Base-by-base conservation (phyloP, 2,329 filamentous ascomycete genomes). In the Fusarium sp. region DNA sequence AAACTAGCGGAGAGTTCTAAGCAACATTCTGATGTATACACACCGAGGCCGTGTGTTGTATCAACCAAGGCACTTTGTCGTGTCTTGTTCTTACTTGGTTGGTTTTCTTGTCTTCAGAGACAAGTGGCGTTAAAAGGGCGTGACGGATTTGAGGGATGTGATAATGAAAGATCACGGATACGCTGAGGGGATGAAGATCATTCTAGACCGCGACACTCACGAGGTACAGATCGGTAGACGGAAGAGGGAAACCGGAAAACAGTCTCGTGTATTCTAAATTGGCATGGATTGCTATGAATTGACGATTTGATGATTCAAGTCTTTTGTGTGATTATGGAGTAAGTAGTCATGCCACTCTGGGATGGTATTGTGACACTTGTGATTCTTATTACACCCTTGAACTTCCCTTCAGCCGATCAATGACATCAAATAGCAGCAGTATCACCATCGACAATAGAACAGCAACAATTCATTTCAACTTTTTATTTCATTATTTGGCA, bases 401-500 rank as follows among this genome's bases (percentile, higher is more conserved):
- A 27, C 45, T 47, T 47, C 47, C 24, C 24, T 31, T 31, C 29
- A 54, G 27, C 27, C 50, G 50, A 54, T 20, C 2, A 20, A 20
- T 54, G 20, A 57, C n/a, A 58, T 24, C 22, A 27, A n/a, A 10
- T n/a, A 27, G 9, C 6, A 16, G 42, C 40, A 60, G 10, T 11
- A 60, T 31, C 52, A 45, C 18, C 9, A 35, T 20, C 2, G 7
- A 29, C 11, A 35, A 9, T 3, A 24, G 27, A 9, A 69, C 22
- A 20, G 8, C 18, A 38, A 11, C 6, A 22, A 24, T 34, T 37
- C 27, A 14, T 69, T 54, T 72, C 18, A 72, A 69, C 31, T 38
- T 57, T 72, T 65, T 56, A 29, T 18, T 56, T 70, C 59, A 47
- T 71, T 68, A 71, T 72, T 61, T 63, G 31, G 59, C 66, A 71